phyloP scores from a whole-genome alignment of 192 early-diverging fungal genomes.

The Backusella tuberculispora region DNA sequence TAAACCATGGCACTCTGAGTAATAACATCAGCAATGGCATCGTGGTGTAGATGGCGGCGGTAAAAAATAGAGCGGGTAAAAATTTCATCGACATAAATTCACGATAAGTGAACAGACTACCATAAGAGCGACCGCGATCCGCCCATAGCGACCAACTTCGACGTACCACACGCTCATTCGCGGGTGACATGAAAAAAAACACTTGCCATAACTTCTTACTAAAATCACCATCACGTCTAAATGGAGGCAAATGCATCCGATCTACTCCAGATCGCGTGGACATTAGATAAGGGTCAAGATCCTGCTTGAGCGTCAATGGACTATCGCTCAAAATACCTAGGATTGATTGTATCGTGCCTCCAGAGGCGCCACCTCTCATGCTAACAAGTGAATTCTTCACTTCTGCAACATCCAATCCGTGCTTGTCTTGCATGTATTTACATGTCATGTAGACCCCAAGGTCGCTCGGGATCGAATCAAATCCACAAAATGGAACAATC shows the following conservation, averaged over 20 bases:
- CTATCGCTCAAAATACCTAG: neutral
- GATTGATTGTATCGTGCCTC: conserved; percentile 64
- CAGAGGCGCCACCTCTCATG: conserved; percentile 61
- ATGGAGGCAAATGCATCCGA: conserved; percentile 25
- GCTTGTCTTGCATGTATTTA: neutral
- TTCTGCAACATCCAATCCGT: conserved; percentile 46
- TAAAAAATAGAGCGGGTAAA: conserved; percentile 43
- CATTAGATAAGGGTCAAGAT: conserved; percentile 32
- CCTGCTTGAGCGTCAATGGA: neutral
- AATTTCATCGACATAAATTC: conserved; percentile 63
- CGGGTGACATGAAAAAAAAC: conserved; percentile 62
- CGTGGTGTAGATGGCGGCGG: conserved; percentile 47
- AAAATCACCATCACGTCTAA: conserved; percentile 59
- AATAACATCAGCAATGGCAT: conserved; percentile 41
- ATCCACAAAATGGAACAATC: conserved; percentile 83
- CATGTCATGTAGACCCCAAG: conserved; percentile 72
- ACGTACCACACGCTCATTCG: conserved; percentile 66
- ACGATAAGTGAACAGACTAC: conserved; percentile 45
- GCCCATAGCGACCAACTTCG: conserved; percentile 60
- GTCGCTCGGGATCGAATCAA: conserved; percentile 91
- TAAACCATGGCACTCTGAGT: conserved; percentile 49
- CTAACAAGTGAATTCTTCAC: conserved; percentile 63
- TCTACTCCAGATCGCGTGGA: conserved; percentile 36
- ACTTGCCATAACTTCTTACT: conserved; percentile 55
- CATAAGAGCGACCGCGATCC: conserved; percentile 45